phyloP scores from a whole-genome alignment of 805 yeast species.

The Yamadazyma laniorum region DNA sequence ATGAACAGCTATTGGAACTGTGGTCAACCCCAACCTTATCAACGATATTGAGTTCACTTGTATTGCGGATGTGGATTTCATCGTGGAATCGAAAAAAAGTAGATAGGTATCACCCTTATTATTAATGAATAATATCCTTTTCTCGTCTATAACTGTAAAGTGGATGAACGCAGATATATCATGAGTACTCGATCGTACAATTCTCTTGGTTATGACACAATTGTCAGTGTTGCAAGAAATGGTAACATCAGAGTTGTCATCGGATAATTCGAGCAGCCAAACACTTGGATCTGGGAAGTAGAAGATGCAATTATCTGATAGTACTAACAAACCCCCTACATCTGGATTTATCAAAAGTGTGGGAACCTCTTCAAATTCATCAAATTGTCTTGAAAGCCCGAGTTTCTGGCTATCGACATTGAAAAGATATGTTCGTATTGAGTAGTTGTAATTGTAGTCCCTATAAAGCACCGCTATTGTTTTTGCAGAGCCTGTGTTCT shows the following conservation, averaged over 20 bases:
- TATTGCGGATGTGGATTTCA: not conserved
- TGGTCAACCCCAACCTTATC: slow-evolving; percentile 27
- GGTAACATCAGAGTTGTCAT: slow-evolving; percentile 8
- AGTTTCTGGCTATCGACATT: slow-evolving; percentile 8
- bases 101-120: slow-evolving; percentile 29
- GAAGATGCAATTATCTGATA: slow-evolving; percentile 25
- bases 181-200: slow-evolving; percentile 4
- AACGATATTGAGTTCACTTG: slow-evolving; percentile 16
- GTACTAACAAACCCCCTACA: slow-evolving; percentile 27
- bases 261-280: slow-evolving; percentile 10
- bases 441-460: slow-evolving; percentile 32
- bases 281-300: slow-evolving; percentile 25
- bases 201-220: slow-evolving; percentile 20
- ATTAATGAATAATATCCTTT: slow-evolving; percentile 26
- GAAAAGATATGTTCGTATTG: slow-evolving; percentile 29
- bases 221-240: slow-evolving; percentile 15
- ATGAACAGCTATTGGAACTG: slow-evolving; percentile 28
- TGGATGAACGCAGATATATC: slow-evolving; percentile 10
- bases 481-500: slow-evolving; percentile 1
- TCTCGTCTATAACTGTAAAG: slow-evolving; percentile 23
- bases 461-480: slow-evolving; percentile 32
- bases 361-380: slow-evolving; percentile 31
- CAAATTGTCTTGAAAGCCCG: slow-evolving; percentile 21
- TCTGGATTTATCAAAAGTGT: slow-evolving; percentile 20
- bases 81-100: slow-evolving; percentile 17